Evolutionary conservation across 768 basidiomycete species (phyloP), one percentile per base, ranked within the genome.

Genomic region (Hygrophorus russula): DNA sequence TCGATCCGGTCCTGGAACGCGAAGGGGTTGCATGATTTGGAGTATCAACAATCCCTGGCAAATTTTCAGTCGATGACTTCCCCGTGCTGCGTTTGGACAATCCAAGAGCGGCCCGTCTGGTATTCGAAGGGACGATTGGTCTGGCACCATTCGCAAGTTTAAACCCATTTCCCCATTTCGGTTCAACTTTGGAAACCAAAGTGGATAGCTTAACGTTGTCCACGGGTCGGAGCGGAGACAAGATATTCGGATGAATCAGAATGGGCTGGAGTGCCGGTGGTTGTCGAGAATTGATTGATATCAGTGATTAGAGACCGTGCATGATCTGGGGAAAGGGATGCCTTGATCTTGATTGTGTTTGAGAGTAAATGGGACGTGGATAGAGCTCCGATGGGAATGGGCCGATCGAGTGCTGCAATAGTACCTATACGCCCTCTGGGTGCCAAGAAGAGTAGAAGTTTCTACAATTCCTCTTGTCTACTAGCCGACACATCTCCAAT

Each of bases 341-440:
- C 58, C 53, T 70, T 78, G 31, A 63, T 13, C 86, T 69, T 19
- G 85, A 87, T 20, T 73, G 69, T 0, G 78, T 84, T 10, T 83
- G 71, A 1, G 80, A 82, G 30, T 82, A 72, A 36, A 70, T 56
- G 13, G 80, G 77, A 40, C 68, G 76, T 18, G 71, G 69, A 5
- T 76, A 73, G 14, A 85, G 68, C 39, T 86, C 82, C 0, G 76
- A 78, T 0, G 86, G 78, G n/a, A 88, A 71, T 5, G 82, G 81
- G 0, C 77, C 74, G 41, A 83, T 63, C 0, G 84, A 87, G 40
- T 85, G 76, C 42, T 83, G 73, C 1, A 88, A 64, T 44, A 89
- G 62, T 0, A 82, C 83, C 50, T 74, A 73, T 78, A 88, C 87
- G 7, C 72, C 78, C 4, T 68, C 64, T 3, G 73, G 74, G 50